phyloP scores from a whole-genome alignment of 2,329 filamentous ascomycete species.

The Didymella exigua region DNA sequence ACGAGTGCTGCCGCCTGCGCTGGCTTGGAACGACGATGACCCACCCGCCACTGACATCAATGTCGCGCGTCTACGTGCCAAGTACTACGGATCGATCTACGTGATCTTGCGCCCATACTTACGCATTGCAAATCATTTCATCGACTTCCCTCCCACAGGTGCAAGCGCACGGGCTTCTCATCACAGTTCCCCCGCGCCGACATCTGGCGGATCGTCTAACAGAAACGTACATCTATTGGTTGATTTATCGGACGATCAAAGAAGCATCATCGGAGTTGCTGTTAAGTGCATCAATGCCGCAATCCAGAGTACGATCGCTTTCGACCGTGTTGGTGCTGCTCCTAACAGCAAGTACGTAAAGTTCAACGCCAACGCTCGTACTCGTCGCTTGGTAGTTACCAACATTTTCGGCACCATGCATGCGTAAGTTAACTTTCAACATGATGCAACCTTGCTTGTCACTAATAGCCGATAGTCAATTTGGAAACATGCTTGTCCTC shows the following conservation, averaged over 20 bases:
- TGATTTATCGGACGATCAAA: slow-evolving; percentile 34
- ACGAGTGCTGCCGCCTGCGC: slow-evolving; percentile 52
- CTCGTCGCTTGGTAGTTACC: slow-evolving; percentile 78
- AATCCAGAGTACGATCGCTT: slow-evolving; percentile 83
- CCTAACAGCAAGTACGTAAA: slow-evolving; percentile 30
- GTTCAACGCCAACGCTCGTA: slow-evolving; percentile 62
- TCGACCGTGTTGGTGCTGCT: slow-evolving; percentile 64
- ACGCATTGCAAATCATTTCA: slow-evolving; percentile 63
- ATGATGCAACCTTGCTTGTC: background rate
- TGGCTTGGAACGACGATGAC: slow-evolving; percentile 72
- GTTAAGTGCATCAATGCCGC: slow-evolving; percentile 61
- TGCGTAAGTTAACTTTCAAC: slow-evolving; percentile 28
- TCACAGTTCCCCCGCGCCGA: slow-evolving; percentile 54
- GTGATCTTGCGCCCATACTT: slow-evolving; percentile 85
- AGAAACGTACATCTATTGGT: slow-evolving; percentile 35
- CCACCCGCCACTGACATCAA: slow-evolving; percentile 77
- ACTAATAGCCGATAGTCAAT: slow-evolving; percentile 70
- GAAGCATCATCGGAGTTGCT: slow-evolving; percentile 34
- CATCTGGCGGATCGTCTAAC: slow-evolving; percentile 29
- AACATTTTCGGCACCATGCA: slow-evolving; percentile 70
- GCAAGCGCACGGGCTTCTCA: slow-evolving; percentile 45
- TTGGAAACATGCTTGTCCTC: slow-evolving; percentile 92
- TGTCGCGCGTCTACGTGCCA: slow-evolving; percentile 81
- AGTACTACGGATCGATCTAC: slow-evolving; percentile 91
- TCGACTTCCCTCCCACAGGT: slow-evolving; percentile 50